Conservation (phyloP, 352 stramenopile genomes). For the Chrysophaeum taylorii region DNA sequence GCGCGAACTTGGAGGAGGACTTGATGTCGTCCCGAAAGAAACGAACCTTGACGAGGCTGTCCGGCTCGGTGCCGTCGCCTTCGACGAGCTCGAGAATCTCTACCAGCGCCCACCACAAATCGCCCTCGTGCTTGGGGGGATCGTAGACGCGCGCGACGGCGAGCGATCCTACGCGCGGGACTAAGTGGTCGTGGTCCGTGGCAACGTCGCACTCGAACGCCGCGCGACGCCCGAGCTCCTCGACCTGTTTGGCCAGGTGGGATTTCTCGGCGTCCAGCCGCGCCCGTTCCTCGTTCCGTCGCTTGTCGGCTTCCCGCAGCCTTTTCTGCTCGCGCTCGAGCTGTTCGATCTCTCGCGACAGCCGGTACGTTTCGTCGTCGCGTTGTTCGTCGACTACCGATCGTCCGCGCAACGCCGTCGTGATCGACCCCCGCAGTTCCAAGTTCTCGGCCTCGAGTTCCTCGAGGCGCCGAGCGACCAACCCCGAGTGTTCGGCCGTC, state of each 20-base stretch:
- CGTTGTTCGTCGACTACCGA: neutral
- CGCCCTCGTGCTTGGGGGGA: neutral
- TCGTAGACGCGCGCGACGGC: conserved; percentile 9
- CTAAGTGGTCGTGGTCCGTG: neutral
- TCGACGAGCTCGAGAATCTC: neutral
- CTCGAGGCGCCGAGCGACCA: too few relatives aligned
- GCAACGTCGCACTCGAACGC: conserved; percentile 2
- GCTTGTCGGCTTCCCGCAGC: neutral
- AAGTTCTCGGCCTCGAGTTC: neutral
- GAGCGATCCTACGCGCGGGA: neutral
- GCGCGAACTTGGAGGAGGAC: neutral
- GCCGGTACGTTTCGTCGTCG: conserved; percentile 7
- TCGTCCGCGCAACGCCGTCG: neutral
- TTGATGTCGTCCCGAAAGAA: conserved; percentile 9
- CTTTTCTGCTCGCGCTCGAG: neutral
- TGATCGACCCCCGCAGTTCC: neutral
- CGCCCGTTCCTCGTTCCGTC: neutral
- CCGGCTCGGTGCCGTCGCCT: neutral
- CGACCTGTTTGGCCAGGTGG: neutral
- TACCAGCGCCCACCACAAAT: neutral
- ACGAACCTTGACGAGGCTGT: neutral
- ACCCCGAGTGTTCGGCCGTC: neutral
- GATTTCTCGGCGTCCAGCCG: neutral
- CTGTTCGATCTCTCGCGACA: neutral
- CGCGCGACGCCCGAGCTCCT: neutral